phyloP scores from a whole-genome alignment of 352 stramenopile genomes.

The Phytophthora pisi region DNA sequence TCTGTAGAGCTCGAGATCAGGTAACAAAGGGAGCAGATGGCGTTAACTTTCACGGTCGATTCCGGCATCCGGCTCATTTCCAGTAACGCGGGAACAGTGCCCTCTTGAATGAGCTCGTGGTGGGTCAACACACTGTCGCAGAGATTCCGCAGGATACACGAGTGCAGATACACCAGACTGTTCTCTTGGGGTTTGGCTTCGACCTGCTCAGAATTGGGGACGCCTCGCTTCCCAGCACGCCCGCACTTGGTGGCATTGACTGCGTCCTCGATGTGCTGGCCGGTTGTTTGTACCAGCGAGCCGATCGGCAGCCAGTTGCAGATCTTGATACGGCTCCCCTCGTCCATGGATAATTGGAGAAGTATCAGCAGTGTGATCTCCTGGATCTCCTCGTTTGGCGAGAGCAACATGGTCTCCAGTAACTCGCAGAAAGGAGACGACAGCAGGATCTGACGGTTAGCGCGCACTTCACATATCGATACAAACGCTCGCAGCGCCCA shows the following conservation, averaged over 20 bases:
- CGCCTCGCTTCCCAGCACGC: background rate
- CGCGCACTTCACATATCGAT: slow-evolving; percentile 54
- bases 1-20: slow-evolving; percentile 69
- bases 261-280: slow-evolving; percentile 33
- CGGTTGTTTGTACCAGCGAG: slow-evolving; percentile 43
- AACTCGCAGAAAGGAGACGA: slow-evolving; percentile 57
- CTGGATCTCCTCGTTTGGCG: slow-evolving; percentile 48
- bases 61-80: slow-evolving; percentile 61
- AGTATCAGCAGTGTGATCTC: slow-evolving; percentile 62
- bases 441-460: slow-evolving; percentile 55
- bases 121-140: slow-evolving; percentile 77
- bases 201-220: background rate
- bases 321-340: slow-evolving; percentile 70
- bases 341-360: slow-evolving; percentile 62
- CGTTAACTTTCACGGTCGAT: slow-evolving; percentile 64
- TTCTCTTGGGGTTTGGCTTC: slow-evolving; percentile 9
- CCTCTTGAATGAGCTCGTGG: slow-evolving; percentile 72
- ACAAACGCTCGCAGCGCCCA: slow-evolving; percentile 58
- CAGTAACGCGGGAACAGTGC: slow-evolving; percentile 55
- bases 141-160: slow-evolving; percentile 75
- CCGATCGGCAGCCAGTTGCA: slow-evolving; percentile 68
- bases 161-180: slow-evolving; percentile 59
- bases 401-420: slow-evolving; percentile 50
- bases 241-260: background rate
- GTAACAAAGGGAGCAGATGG: slow-evolving; percentile 69